Conservation (phyloP, 768 basidiomycete species). For the Gautieria morchelliformis region DNA sequence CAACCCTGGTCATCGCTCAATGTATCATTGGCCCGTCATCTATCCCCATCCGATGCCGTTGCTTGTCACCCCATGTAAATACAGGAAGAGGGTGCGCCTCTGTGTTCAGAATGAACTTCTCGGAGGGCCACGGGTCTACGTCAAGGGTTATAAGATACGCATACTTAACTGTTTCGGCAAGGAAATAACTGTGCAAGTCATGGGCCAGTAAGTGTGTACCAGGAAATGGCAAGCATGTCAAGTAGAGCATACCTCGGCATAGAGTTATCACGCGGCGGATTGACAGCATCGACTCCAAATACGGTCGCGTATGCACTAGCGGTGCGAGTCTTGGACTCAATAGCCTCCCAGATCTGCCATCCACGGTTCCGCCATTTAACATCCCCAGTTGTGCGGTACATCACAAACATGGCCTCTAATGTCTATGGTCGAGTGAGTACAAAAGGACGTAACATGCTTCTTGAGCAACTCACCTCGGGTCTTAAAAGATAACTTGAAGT, state of each 20-base stretch:
- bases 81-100: constrained; percentile 16
- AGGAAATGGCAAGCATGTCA: background rate
- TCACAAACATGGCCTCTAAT: constrained; percentile 59
- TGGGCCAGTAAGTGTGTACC: background rate
- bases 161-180: constrained; percentile 16
- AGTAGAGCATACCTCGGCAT: constrained; percentile 63
- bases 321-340: constrained; percentile 51
- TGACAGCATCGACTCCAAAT: constrained; percentile 32
- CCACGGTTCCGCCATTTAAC: constrained; percentile 60
- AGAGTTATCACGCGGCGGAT: constrained; percentile 33
- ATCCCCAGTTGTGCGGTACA: constrained; percentile 65
- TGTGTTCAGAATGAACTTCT: constrained; percentile 14
- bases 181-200: constrained; percentile 10
- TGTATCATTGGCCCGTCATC: background rate
- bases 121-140: constrained; percentile 10
- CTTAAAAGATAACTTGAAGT: constrained; percentile 47
- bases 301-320: constrained; percentile 54
- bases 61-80: constrained; percentile 10
- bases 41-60: background rate
- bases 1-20: background rate
- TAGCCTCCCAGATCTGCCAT: constrained; percentile 60
- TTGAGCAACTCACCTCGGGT: constrained; percentile 48
- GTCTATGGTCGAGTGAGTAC: constrained; percentile 32
- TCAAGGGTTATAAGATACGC: constrained; percentile 11
- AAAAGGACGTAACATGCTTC: background rate